Conservation (phyloP, 257 asterid genomes). For the Solanum sparsipilum region DNA sequence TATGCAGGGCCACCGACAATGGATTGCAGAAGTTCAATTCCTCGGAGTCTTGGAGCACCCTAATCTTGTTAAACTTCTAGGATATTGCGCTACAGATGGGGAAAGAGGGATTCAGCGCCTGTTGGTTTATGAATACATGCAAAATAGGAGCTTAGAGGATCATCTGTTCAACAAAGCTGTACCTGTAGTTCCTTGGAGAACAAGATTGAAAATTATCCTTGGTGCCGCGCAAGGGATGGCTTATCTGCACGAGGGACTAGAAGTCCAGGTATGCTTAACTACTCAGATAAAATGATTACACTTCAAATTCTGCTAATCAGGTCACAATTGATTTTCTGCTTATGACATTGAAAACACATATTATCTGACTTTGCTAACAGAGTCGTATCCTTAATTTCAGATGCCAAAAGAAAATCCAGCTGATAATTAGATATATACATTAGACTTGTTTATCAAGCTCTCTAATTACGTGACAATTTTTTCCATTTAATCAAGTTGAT, state of each 20-base stretch:
- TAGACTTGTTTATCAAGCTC: not conserved
- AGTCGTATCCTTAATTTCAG: not conserved
- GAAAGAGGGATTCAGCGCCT: slow-evolving; percentile 89
- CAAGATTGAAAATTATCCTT: slow-evolving; percentile 59
- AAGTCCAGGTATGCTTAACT: slow-evolving; percentile 42
- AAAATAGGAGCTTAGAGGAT: slow-evolving; percentile 77
- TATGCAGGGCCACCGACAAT: slow-evolving; percentile 80
- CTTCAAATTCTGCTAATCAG: not conserved
- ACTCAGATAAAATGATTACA: not conserved
- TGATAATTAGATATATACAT: not conserved
- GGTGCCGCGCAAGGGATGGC: slow-evolving; percentile 95
- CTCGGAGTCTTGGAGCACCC: slow-evolving; percentile 86
- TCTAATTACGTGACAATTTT: not conserved
- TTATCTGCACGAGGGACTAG: slow-evolving; percentile 76
- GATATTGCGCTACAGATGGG: slow-evolving; percentile 79
- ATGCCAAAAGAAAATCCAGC: not conserved
- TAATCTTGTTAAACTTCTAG: slow-evolving; percentile 79
- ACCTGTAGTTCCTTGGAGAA: slow-evolving; percentile 62
- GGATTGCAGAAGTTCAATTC: slow-evolving; percentile 91
- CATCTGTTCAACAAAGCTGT: slow-evolving; percentile 61
- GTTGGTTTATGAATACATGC: slow-evolving; percentile 83
- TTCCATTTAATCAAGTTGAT: not conserved
- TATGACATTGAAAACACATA: not conserved
- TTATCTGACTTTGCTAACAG: not conserved
- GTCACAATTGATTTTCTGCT: not conserved